Percentiles rank a stretch among this genome's conserved stretches.
These are phyloP conservation scores for Rhizopogon salebrosus DNA, from an alignment of 768 basidiomycete species.

Conservation along the genomic window DNA sequence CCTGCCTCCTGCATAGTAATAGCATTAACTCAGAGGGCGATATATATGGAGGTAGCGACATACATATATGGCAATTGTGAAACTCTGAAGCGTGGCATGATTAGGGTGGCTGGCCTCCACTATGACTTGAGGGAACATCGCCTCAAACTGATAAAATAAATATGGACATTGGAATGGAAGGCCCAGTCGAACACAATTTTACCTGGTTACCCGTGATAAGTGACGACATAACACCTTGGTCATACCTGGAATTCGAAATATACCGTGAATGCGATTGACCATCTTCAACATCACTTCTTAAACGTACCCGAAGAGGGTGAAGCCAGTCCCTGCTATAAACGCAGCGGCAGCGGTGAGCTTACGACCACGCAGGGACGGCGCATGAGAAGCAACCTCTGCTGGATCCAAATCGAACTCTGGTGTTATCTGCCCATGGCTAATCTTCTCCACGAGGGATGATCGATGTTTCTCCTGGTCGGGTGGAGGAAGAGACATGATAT, in stretches of 20 bases:
- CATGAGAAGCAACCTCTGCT: conserved; percentile 15
- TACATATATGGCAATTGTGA: conserved; percentile 35
- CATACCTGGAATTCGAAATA: conserved; percentile 23
- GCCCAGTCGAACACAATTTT: neutral
- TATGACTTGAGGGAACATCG: conserved; percentile 33
- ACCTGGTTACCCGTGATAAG: conserved; percentile 31
- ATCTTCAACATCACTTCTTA: neutral
- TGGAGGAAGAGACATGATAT: conserved; percentile 1
- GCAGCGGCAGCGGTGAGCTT: conserved; percentile 25
- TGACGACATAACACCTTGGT: conserved; percentile 41
- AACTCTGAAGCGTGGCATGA: conserved; percentile 33
- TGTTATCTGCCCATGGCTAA: neutral
- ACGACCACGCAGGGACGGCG: conserved; percentile 22
- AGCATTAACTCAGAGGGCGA: neutral
- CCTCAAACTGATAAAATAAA: conserved; percentile 28
- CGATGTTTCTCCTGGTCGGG: neutral
- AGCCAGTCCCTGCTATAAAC: conserved; percentile 32
- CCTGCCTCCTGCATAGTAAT: conserved; percentile 34
- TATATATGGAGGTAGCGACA: neutral
- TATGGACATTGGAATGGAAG: neutral
- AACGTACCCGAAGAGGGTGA: conserved; percentile 33
- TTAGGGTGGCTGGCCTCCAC: conserved; percentile 19
- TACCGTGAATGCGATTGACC: neutral
- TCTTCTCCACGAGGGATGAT: neutral
- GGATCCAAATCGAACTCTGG: neutral